Evolutionary conservation across 208 protist genomes (phyloP), one percentile per base, ranked within the genome.

Genomic region (Acanthamoeba triangularis): DNA sequence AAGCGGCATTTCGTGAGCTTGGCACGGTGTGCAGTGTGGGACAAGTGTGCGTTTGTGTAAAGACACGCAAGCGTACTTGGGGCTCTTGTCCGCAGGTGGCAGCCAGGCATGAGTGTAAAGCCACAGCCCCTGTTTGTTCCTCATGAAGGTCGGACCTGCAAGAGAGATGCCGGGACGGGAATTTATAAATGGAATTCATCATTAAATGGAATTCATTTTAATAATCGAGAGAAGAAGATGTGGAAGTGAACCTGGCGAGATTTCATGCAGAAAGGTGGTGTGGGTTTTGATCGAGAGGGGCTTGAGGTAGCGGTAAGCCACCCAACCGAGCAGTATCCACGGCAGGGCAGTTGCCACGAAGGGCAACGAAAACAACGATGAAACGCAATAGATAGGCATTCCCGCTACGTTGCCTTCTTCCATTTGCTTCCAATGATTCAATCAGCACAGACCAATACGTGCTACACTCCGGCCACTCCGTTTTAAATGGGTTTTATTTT

Each of bases 111-210:
- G 85, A 1, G 85, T 92, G 85, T 92, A 92, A 7, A 92, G 85
- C 85, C 85, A 92, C 25, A 92, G 69, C 33, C 85, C 85, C 69
- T 92, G 85, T 23, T 92, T 92, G 85, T 92, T 92, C 54, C 54
- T 92, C 13, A 92, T 56, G 85, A 72, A 92, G 10, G 85, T 92
- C 6, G 85, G 85, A 6, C 85, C 85, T 92, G 47, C 25, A 59
- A 11, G 28, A 11, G 6, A 20, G 37, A 44, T 41, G 8, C 63
- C 20, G n/a, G n/a, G n/a, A n/a, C n/a, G n/a, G n/a, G n/a, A n/a
- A n/a, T n/a, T n/a, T n/a, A n/a, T n/a, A n/a, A n/a, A n/a, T n/a
- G 13, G 69, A 41, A 78, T 44, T 30, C 13, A n/a, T 30, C 18
- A 67, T 67, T 20, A n/a, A n/a, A n/a, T n/a, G n/a, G n/a, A n/a